These are phyloP conservation scores for Nemania sp. DNA, from an alignment of 2,329 filamentous ascomycete species.

Conservation along the genomic window DNA sequence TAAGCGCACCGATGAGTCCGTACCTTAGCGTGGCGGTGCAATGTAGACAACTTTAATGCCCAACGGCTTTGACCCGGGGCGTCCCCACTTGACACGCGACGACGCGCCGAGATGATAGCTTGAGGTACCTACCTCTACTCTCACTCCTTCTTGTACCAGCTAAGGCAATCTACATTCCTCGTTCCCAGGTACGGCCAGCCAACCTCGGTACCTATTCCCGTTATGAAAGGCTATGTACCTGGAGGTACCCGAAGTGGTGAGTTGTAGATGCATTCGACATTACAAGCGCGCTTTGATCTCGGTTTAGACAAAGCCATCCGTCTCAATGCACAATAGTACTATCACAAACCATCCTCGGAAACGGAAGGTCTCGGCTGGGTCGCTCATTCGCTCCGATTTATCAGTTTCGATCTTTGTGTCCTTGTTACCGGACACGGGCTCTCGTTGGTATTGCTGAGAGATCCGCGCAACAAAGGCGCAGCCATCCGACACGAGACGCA, in stretches of 20 bases:
- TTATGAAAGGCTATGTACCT: slow-evolving; percentile 3
- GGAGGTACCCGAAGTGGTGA: slow-evolving; percentile 4
- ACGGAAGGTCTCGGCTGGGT: slow-evolving; percentile 31
- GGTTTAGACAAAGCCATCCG: slow-evolving; percentile 22
- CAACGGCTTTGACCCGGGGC: neutral
- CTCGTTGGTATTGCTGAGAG: neutral
- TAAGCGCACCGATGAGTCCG: too few species aligned
- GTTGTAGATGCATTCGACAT: slow-evolving; percentile 17
- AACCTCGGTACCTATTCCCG: neutral
- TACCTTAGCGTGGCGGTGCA: slow-evolving; percentile 15
- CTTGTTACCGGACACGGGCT: slow-evolving; percentile 34
- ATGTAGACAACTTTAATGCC: too few species aligned
- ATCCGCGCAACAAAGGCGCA: slow-evolving; percentile 32
- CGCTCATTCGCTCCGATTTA: slow-evolving; percentile 27
- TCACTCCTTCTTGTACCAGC: neutral
- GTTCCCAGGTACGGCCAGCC: neutral
- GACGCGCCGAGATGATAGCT: slow-evolving; percentile 13
- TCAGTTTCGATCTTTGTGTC: slow-evolving; percentile 33
- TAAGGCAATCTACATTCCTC: neutral
- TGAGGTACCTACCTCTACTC: neutral
- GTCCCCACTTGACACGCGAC: slow-evolving; percentile 20
- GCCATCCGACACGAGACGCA: slow-evolving; percentile 27
- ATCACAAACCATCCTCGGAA: slow-evolving; percentile 35
- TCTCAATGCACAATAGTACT: slow-evolving; percentile 18
- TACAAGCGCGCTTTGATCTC: slow-evolving; percentile 7